phyloP scores from a whole-genome alignment of 2,329 filamentous ascomycete species.

The Plenodomus tracheiphilus region DNA sequence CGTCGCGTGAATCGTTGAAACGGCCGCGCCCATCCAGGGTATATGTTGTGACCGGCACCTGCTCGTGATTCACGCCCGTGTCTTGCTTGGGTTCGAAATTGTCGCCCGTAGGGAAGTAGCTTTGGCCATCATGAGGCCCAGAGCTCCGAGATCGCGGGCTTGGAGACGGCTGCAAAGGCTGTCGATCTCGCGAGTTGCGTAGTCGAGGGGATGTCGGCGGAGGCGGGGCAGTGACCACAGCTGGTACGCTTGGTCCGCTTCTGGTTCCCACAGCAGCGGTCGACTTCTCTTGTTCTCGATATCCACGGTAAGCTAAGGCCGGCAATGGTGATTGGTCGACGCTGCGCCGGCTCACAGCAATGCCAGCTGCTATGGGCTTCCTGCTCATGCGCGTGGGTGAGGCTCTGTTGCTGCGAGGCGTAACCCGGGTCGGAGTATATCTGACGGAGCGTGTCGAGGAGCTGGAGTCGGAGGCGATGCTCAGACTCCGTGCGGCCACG shows the following conservation, averaged over 20 bases:
- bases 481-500: slow-evolving; percentile 34
- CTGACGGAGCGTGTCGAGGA: slow-evolving; percentile 40
- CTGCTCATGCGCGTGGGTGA: slow-evolving; percentile 33
- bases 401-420: slow-evolving; percentile 26
- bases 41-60: not conserved
- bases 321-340: slow-evolving; percentile 26
- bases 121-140: slow-evolving; percentile 24
- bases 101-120: slow-evolving; percentile 27
- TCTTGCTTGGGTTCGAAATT: slow-evolving; percentile 16
- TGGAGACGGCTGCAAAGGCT: slow-evolving; percentile 32
- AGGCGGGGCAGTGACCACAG: slow-evolving; percentile 34
- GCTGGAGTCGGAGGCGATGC: slow-evolving; percentile 40
- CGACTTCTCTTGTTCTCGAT: slow-evolving; percentile 39
- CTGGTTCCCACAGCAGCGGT: slow-evolving; percentile 16
- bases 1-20: slow-evolving; percentile 1
- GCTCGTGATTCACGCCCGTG: not conserved
- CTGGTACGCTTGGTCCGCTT: slow-evolving; percentile 31
- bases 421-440: slow-evolving; percentile 28
- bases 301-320: slow-evolving; percentile 36
- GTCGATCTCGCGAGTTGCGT: slow-evolving; percentile 40
- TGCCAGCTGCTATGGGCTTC: slow-evolving; percentile 12
- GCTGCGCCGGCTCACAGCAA: slow-evolving; percentile 9
- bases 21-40: not conserved
- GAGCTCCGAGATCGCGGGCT: slow-evolving; percentile 20
- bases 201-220: slow-evolving; percentile 39